Conservation (phyloP, 371 early-diverging fungal genomes). For the Sporodiniella umbellata region DNA sequence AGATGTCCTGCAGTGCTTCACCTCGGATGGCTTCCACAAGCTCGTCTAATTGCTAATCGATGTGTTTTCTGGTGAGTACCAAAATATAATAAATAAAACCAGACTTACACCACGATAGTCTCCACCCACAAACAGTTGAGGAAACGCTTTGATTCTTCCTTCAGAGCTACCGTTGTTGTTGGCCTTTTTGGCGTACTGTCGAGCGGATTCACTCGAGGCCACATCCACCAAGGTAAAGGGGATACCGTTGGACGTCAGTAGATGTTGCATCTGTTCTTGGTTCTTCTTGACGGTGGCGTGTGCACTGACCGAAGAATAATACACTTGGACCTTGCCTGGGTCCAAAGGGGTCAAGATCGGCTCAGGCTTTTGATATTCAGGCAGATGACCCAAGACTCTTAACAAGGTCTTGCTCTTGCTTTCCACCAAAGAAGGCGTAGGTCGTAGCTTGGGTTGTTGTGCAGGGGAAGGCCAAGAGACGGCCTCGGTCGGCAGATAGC, state of each 20-base stretch:
- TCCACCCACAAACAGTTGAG: slow-evolving; percentile 43
- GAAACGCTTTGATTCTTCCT: slow-evolving; percentile 35
- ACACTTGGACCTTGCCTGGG: slow-evolving; percentile 42
- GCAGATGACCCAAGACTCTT: slow-evolving; percentile 19
- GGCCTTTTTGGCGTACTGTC: slow-evolving; percentile 36
- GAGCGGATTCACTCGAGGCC: slow-evolving; percentile 39
- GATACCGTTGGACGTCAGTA: slow-evolving; percentile 26
- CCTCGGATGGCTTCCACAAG: slow-evolving; percentile 24
- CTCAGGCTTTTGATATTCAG: slow-evolving; percentile 19
- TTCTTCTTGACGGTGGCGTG: slow-evolving; percentile 41
- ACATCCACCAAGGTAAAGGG: slow-evolving; percentile 42
- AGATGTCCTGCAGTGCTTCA: slow-evolving; percentile 10
- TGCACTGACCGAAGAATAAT: slow-evolving; percentile 41
- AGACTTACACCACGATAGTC: slow-evolving; percentile 38
- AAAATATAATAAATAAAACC: not conserved
- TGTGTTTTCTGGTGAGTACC: not conserved
- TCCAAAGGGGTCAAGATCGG: slow-evolving; percentile 39
- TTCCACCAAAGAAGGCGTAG: slow-evolving; percentile 21
- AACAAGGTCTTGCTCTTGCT: slow-evolving; percentile 27
- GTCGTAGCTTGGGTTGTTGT: slow-evolving; percentile 8
- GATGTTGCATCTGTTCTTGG: slow-evolving; percentile 42
- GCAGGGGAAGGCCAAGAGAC: slow-evolving; percentile 41
- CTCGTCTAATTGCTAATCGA: slow-evolving; percentile 28
- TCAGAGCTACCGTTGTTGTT: slow-evolving; percentile 29
- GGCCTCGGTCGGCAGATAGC: slow-evolving; percentile 40